These are phyloP conservation scores for Carallia pectinifolia DNA, from an alignment of 345 rosid genomes.

Conservation along the genomic window DNA sequence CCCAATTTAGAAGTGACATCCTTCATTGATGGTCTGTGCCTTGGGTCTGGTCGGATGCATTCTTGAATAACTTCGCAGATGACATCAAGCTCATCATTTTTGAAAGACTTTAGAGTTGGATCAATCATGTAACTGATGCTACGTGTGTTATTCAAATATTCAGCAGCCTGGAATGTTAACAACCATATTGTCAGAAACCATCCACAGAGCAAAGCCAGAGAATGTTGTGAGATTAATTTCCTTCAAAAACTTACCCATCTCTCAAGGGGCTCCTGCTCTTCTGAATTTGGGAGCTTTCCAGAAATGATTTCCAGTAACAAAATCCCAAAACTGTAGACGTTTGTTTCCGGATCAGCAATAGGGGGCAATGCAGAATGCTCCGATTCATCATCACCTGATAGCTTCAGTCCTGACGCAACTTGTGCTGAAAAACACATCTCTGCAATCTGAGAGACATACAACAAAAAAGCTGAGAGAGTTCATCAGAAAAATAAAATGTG, in stretches of 20 bases:
- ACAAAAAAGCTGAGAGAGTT: not conserved
- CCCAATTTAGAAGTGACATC: conserved; percentile 50
- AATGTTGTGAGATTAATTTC: not conserved
- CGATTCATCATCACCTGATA: conserved; percentile 33
- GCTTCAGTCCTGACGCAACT: conserved; percentile 24
- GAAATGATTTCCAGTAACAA: conserved; percentile 81
- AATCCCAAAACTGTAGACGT: conserved; percentile 70
- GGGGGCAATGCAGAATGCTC: conserved; percentile 50
- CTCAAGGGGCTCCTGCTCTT: conserved; percentile 62
- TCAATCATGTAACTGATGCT: conserved; percentile 55
- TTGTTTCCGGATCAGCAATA: conserved; percentile 47
- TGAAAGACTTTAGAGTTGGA: conserved; percentile 58
- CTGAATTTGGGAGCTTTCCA: conserved; percentile 67
- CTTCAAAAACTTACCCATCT: conserved; percentile 57
- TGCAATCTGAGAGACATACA: conserved; percentile 45
- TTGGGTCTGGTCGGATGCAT: conserved; percentile 53
- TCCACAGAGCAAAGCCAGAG: not conserved
- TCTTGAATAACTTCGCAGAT: conserved; percentile 58
- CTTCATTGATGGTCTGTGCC: conserved; percentile 70
- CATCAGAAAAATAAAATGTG: not conserved
- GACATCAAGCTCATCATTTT: conserved; percentile 58
- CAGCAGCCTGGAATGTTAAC: conserved; percentile 52
- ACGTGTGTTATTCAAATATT: conserved; percentile 48
- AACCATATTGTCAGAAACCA: not conserved
- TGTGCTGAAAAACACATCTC: conserved; percentile 43